phyloP scores from a whole-genome alignment of 441 rosid species.

The Lepidium campestre region DNA sequence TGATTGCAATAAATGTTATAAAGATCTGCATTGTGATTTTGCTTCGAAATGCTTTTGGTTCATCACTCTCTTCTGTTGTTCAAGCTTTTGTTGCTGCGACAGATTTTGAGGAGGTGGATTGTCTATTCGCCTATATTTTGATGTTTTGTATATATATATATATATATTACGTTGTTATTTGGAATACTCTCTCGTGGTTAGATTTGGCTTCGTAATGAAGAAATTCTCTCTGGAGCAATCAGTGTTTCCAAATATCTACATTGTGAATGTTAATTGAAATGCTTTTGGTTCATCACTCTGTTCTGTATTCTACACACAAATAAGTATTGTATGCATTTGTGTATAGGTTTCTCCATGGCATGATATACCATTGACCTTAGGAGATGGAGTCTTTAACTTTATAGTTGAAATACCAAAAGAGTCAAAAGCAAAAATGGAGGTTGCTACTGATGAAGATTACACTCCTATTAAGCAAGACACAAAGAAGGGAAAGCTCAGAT shows the following conservation, averaged over 20 bases:
- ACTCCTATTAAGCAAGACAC: slow-evolving; percentile 99
- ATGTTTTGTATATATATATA: no score
- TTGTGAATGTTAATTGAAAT: background rate
- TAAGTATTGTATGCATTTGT: background rate
- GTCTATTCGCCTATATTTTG: background rate
- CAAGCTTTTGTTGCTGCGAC: no score
- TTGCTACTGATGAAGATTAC: slow-evolving; percentile 85
- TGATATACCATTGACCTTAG: slow-evolving; percentile 77
- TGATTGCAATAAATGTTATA: background rate
- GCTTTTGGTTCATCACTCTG: background rate
- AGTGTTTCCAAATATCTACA: background rate
- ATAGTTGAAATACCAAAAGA: slow-evolving; percentile 92
- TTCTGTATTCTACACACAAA: background rate
- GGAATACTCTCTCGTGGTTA: background rate
- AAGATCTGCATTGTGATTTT: background rate
- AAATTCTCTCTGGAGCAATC: background rate
- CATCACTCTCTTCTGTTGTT: background rate
- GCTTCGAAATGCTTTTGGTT: slow-evolving; percentile 1
- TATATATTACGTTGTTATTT: background rate
- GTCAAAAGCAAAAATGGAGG: slow-evolving; percentile 95
- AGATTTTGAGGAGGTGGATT: background rate
- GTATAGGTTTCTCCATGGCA: slow-evolving; percentile 95
- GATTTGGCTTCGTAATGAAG: background rate
- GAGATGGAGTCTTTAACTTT: slow-evolving; percentile 79
- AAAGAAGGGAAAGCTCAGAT: slow-evolving; percentile 88